Conservation (phyloP, 2,329 filamentous ascomycete genomes). For the Basipetospora chlamydospora region DNA sequence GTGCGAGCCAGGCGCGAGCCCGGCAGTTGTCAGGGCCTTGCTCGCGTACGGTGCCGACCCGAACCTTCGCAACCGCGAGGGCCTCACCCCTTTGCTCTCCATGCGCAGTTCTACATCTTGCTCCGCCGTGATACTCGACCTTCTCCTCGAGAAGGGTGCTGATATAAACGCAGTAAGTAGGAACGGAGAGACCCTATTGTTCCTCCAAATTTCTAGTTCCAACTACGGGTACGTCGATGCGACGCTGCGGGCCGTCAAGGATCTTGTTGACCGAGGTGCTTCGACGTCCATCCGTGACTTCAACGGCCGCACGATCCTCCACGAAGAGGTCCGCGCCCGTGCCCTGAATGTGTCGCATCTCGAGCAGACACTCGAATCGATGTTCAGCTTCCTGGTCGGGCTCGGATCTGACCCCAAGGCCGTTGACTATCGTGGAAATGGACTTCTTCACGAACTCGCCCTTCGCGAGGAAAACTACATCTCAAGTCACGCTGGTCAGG, state of each 20-base stretch:
- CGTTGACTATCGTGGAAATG: constrained; percentile 11
- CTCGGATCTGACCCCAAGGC: constrained; percentile 7
- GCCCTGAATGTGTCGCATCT: neutral
- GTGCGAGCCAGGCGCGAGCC: neutral
- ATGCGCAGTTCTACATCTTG: neutral
- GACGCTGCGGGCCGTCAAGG: constrained; percentile 1
- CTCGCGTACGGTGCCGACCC: constrained; percentile 11
- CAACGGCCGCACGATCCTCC: constrained; percentile 9
- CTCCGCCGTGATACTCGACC: neutral
- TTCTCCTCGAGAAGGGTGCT: constrained; percentile 11
- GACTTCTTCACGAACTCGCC: constrained; percentile 12
- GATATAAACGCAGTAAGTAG: constrained; percentile 11
- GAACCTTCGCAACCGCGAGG: constrained; percentile 9
- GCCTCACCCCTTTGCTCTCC: constrained; percentile 9
- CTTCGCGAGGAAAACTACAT: neutral
- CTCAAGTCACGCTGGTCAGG: neutral
- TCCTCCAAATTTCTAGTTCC: neutral
- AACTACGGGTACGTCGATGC: neutral
- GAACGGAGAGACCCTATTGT: constrained; percentile 10
- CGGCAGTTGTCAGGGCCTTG: constrained; percentile 7
- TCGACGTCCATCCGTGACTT: constrained; percentile 7
- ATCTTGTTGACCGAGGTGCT: constrained; percentile 9
- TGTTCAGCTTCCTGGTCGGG: constrained; percentile 6
- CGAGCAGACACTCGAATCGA: neutral
- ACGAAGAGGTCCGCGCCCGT: constrained; percentile 6